A percentile compares a stretch with the other conserved stretches of the same genome.
Evolutionary conservation across 1,284 basidiomycete species (phyloP).

Genomic region (Tranzscheliella williamsii): DNA sequence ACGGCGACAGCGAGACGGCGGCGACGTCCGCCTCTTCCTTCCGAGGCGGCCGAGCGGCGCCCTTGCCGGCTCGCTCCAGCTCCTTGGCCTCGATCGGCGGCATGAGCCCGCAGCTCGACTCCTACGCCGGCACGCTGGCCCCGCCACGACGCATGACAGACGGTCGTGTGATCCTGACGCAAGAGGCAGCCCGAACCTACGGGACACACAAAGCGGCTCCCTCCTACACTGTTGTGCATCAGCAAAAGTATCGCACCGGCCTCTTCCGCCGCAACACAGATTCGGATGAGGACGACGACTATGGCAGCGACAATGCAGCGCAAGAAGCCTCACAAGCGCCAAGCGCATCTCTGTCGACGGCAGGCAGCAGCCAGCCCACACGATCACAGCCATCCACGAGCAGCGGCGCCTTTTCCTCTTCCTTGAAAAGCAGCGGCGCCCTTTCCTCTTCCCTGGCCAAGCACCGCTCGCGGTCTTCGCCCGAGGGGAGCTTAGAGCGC

Average conservation of each 20-base stretch:
- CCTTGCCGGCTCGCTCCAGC: slow-evolving; percentile 21
- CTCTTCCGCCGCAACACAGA: slow-evolving; percentile 17
- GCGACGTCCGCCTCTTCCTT: slow-evolving; percentile 4
- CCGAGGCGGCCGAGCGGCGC: slow-evolving; percentile 23
- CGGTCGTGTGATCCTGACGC: slow-evolving; percentile 18
- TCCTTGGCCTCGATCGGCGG: slow-evolving; percentile 15
- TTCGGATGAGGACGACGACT: slow-evolving; percentile 49
- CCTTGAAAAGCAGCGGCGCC: too few relatives aligned
- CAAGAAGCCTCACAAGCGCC: too few relatives aligned
- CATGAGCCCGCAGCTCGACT: neutral
- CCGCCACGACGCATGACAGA: slow-evolving; percentile 13
- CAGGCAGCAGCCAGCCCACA: too few relatives aligned
- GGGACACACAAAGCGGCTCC: slow-evolving; percentile 5
- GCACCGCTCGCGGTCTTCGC: too few relatives aligned
- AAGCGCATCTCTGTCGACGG: too few relatives aligned
- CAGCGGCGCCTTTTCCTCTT: too few relatives aligned
- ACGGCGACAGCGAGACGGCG: slow-evolving; percentile 1
- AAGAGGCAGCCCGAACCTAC: slow-evolving; percentile 13
- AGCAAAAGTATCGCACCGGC: slow-evolving; percentile 14
- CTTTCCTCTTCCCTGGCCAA: too few relatives aligned
- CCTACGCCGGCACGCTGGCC: neutral
- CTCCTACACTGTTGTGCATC: slow-evolving; percentile 6
- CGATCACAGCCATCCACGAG: too few relatives aligned
- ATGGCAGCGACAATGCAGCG: slow-evolving; percentile 30
- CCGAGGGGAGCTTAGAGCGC: too few relatives aligned